Evolutionary conservation across 176 grass and related monocot genomes (phyloP).

Genomic region (Avena insularis): DNA sequence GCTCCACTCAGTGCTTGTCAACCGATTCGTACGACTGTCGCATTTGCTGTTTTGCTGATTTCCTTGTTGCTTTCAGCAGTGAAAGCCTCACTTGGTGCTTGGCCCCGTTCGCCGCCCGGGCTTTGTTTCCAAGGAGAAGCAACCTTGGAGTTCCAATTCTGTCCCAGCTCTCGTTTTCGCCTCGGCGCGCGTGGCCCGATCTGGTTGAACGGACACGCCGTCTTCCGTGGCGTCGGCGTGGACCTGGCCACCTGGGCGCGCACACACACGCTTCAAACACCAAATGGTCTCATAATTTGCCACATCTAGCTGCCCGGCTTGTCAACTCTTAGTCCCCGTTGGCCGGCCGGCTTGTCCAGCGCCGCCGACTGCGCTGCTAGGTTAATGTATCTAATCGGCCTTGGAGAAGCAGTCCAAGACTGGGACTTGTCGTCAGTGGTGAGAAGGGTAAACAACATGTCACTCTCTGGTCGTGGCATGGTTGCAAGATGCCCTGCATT

Average conservation of each 20-base stretch:
- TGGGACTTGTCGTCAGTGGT: slow-evolving; percentile 4
- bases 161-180: too few species aligned
- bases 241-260: not conserved
- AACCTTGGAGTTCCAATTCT: not conserved
- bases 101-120: slow-evolving; percentile 24
- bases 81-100: not conserved
- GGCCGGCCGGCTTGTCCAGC: slow-evolving; percentile 1
- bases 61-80: not conserved
- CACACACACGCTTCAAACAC: not conserved
- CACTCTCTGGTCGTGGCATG: not conserved
- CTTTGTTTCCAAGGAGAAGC: slow-evolving; percentile 24
- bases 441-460: not conserved
- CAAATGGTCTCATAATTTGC: not conserved
- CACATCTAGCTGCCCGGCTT: not conserved
- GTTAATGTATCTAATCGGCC: not conserved
- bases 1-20: not conserved
- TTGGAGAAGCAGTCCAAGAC: not conserved
- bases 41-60: not conserved
- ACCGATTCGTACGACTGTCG: not conserved
- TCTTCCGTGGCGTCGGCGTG: not conserved
- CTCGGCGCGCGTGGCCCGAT: not conserved
- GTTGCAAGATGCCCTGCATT: not conserved
- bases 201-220: not conserved
- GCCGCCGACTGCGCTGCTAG: not conserved
- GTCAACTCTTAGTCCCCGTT: slow-evolving; percentile 38